Evolutionary conservation across 768 basidiomycete genomes (phyloP).

Genomic region (Boletus eberwhitei): DNA sequence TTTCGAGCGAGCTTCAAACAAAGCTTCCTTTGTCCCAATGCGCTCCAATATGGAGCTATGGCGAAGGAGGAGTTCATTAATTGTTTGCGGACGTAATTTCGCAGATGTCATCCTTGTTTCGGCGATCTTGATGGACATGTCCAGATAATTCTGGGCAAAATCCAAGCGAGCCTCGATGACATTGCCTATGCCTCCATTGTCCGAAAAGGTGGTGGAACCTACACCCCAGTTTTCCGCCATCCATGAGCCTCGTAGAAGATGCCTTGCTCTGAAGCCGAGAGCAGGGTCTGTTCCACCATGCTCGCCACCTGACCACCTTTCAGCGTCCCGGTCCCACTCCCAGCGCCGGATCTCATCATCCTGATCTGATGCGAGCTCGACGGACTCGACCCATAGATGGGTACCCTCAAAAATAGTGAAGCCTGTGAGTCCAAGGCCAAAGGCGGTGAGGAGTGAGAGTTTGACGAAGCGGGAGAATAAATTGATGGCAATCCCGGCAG

Average conservation of each 20-base stretch:
- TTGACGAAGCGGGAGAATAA: constrained; percentile 48
- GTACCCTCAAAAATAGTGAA: constrained; percentile 50
- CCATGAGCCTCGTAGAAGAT: constrained; percentile 68
- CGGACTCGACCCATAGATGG: constrained; percentile 64
- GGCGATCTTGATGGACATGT: constrained; percentile 45
- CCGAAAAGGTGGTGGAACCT: constrained; percentile 38
- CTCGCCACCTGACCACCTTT: constrained; percentile 57
- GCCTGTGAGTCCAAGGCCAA: constrained; percentile 43
- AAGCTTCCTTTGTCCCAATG: constrained; percentile 48
- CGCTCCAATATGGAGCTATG: constrained; percentile 59
- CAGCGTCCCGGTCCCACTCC: constrained; percentile 66
- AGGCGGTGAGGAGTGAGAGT: constrained; percentile 44
- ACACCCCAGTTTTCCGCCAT: constrained; percentile 65
- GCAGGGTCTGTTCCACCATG: constrained; percentile 69
- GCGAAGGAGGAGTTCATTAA: constrained; percentile 51
- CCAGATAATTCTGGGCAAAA: constrained; percentile 52
- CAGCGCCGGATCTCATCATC: constrained; percentile 55
- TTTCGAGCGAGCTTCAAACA: constrained; percentile 52
- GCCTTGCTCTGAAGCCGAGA: constrained; percentile 59
- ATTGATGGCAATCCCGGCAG: constrained; percentile 40
- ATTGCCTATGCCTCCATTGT: constrained; percentile 34
- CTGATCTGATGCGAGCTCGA: constrained; percentile 42
- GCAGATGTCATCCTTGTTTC: constrained; percentile 37
- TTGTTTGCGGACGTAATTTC: constrained; percentile 47
- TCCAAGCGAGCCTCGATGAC: constrained; percentile 55